Base-by-base conservation (phyloP, 805 yeast genomes). In the Myxozyma neglecta region DNA sequence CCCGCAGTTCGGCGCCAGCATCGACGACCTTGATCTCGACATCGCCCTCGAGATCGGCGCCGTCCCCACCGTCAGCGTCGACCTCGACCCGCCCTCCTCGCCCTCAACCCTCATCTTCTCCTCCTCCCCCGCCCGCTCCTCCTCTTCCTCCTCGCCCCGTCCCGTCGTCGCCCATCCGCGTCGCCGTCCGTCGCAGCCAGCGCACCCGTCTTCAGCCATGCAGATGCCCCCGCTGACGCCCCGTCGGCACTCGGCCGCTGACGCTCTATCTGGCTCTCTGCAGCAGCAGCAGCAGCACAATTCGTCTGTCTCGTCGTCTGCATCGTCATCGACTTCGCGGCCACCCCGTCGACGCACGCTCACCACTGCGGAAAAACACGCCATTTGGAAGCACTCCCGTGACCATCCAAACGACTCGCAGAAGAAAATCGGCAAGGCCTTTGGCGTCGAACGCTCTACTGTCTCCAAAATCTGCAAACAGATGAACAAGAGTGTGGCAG, bases 361-460 rank as follows among this genome's bases (percentile, higher is more conserved):
- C 16, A 53, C 69, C 13, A 58, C 51, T 24, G 53, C 53, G 8
- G 66, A 68, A 43, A 68, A 63, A 53, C 59, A 55, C 34, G 35
- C 47, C 53, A 68, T 68, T 35, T 60, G 57, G 54, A 42, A 47
- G 47, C 67, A 66, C 49, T 51, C 64, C 14, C 50, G 51, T 11
- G 57, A 52, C 18, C 61, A 68, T 37, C 70, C 70, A n/a, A 29
- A 18, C 40, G 60, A 62, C 53, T 61, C 70, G 45, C 70, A 68
- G 52, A 68, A 66, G 60, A 56, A 47, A 20, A 57, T 68, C 40
- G 70, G 70, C 18, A 48, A 54, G 49, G 53, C 63, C 11, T 68
- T 68, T 56, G 69, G 69, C 35, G 61, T 67, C 45, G 70, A 68
- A 60, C 66, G 70, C 36, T 63, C 68, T 47, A 68, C 70, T 37